Percentiles rank a stretch among this genome's conserved stretches.
These are phyloP conservation scores for Cadophora luteo-olivacea DNA, from an alignment of 2,329 filamentous ascomycete genomes.

Conservation along the genomic window DNA sequence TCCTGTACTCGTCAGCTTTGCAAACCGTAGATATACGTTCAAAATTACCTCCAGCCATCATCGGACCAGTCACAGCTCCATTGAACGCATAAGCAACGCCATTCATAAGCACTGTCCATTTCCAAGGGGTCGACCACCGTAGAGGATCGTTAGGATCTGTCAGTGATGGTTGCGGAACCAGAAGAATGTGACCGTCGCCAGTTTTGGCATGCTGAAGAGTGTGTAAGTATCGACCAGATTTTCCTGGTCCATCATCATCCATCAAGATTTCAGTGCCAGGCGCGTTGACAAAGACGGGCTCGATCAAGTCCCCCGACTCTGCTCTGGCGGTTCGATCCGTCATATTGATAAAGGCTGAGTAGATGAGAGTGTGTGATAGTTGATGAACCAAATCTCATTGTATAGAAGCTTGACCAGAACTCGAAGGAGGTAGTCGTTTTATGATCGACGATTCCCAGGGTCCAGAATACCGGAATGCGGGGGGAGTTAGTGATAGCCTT, in stretches of 20 bases:
- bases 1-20: neutral
- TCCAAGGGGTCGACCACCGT: neutral
- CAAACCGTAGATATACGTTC: neutral
- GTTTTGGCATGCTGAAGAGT: neutral
- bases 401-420: neutral
- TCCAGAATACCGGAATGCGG: neutral
- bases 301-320: neutral
- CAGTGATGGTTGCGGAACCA: neutral
- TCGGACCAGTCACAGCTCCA: neutral
- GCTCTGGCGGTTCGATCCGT: neutral
- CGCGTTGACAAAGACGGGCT: neutral
- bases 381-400: neutral
- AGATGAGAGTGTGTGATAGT: neutral
- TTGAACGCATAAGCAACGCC: neutral
- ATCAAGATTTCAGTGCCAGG: neutral
- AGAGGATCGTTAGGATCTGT: neutral
- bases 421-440: neutral
- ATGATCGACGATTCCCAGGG: neutral
- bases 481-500: neutral
- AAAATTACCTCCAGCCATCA: neutral
- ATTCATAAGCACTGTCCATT: neutral
- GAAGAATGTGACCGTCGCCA: neutral
- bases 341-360: neutral
- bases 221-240: neutral
- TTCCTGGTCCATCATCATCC: neutral